Conservation (phyloP, 75 land plant species). For the Adiantum capillusveneris region DNA sequence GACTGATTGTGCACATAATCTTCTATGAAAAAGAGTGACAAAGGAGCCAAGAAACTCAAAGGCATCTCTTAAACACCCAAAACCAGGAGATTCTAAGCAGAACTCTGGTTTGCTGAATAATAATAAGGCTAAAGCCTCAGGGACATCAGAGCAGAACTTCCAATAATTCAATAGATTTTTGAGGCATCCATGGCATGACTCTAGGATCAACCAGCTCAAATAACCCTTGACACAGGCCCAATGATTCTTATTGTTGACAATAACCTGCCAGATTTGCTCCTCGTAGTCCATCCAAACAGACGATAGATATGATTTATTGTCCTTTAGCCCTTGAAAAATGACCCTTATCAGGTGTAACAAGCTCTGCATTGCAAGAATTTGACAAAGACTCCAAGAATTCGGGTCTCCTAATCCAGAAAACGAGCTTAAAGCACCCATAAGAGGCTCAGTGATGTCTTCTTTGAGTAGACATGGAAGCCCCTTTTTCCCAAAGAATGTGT, state of each 20-base stretch:
- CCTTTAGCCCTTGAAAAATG: slow-evolving; percentile 2
- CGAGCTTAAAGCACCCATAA: slow-evolving; percentile 7
- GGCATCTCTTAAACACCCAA: slow-evolving; percentile 5
- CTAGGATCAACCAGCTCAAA: slow-evolving; percentile 16
- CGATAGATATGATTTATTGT: neutral
- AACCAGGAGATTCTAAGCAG: slow-evolving; percentile 4
- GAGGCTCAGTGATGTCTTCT: slow-evolving; percentile 1
- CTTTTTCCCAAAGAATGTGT: slow-evolving; percentile 9
- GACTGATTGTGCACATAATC: slow-evolving; percentile 5
- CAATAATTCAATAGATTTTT: slow-evolving; percentile 8
- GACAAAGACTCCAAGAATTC: slow-evolving; percentile 15
- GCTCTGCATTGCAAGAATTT: slow-evolving; percentile 25
- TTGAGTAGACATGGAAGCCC: slow-evolving; percentile 4
- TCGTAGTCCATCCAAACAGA: slow-evolving; percentile 11
- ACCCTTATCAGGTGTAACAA: slow-evolving; percentile 11
- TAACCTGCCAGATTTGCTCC: slow-evolving; percentile 17
- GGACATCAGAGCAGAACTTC: slow-evolving; percentile 7
- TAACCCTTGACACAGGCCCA: slow-evolving; percentile 26
- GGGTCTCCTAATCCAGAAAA: slow-evolving; percentile 8
- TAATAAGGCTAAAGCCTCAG: slow-evolving; percentile 5
- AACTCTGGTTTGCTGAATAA: slow-evolving; percentile 10
- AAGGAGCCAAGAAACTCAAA: slow-evolving; percentile 7
- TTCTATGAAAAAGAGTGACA: slow-evolving; percentile 7
- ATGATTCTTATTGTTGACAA: slow-evolving; percentile 11
- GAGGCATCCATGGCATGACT: slow-evolving; percentile 23